Conservation (phyloP, 495 filamentous ascomycete species). For the Talaromyces ruber region DNA sequence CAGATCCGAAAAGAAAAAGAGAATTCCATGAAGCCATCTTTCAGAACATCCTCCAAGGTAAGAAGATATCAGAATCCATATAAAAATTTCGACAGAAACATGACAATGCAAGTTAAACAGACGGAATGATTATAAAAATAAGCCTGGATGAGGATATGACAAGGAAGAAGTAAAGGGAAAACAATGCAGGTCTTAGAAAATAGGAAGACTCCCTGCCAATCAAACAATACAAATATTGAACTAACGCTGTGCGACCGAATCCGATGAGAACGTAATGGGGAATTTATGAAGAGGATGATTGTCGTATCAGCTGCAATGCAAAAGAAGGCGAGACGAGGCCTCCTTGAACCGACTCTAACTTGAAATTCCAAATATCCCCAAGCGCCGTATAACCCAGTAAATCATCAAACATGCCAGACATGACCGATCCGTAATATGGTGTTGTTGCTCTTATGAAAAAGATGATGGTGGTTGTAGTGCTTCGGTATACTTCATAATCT, state of each 20-base stretch:
- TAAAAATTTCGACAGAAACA: not conserved
- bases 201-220: conserved; percentile 2
- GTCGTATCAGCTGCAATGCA: conserved; percentile 33
- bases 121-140: not conserved
- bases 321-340: conserved; percentile 27
- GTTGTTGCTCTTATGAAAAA: not conserved
- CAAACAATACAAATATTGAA: conserved; percentile 14
- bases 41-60: conserved; percentile 6
- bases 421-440: conserved; percentile 15
- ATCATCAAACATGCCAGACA: conserved; percentile 42
- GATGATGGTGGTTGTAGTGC: not conserved
- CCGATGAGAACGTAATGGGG: conserved; percentile 19
- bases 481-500: not conserved
- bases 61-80: not conserved
- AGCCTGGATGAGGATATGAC: not conserved
- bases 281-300: conserved; percentile 25
- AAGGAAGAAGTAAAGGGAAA: not conserved
- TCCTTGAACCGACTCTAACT: conserved; percentile 42
- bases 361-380: conserved; percentile 29
- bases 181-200: conserved; percentile 5
- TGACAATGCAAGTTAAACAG: not conserved
- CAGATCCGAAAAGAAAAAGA: conserved; percentile 6
- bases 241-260: conserved; percentile 8
- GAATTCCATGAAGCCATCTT: conserved; percentile 4
- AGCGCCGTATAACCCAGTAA: conserved; percentile 38